Conservation (phyloP, 2,329 filamentous ascomycete genomes). For the Xylaria sp. region DNA sequence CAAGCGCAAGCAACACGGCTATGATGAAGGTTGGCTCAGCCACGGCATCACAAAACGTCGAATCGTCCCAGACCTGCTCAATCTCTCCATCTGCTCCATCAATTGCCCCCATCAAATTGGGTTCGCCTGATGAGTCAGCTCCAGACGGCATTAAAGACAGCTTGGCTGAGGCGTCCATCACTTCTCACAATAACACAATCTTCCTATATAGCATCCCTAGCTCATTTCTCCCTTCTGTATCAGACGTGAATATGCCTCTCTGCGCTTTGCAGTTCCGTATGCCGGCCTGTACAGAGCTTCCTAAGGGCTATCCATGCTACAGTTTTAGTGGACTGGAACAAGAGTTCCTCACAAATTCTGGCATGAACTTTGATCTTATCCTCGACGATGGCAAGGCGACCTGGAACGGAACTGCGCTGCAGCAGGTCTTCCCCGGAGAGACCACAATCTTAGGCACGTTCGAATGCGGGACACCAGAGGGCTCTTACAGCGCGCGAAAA, state of each 20-base stretch:
- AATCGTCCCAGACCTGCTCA: constrained; percentile 37
- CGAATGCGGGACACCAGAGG: constrained; percentile 39
- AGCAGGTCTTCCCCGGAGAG: constrained; percentile 47
- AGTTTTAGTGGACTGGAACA: constrained; percentile 48
- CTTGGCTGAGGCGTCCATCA: constrained; percentile 39
- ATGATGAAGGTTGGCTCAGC: constrained; percentile 13
- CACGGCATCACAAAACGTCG: constrained; percentile 9
- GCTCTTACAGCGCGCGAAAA: constrained; percentile 32
- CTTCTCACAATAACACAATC: constrained; percentile 40
- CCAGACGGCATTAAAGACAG: constrained; percentile 36
- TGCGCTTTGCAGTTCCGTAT: constrained; percentile 50
- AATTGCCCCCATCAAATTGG: constrained; percentile 42
- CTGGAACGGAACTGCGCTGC: constrained; percentile 45
- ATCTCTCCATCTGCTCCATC: constrained; percentile 44
- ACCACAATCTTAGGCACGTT: constrained; percentile 45
- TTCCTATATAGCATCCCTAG: constrained; percentile 44
- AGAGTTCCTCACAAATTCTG: constrained; percentile 44
- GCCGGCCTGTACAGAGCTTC: constrained; percentile 46
- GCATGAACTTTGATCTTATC: constrained; percentile 45
- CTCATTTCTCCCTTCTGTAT: constrained; percentile 34
- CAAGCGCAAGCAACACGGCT: constrained; percentile 6
- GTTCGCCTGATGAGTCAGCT: constrained; percentile 33
- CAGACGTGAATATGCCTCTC: constrained; percentile 22
- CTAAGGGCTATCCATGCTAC: constrained; percentile 49
- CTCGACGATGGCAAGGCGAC: constrained; percentile 34